phyloP scores from a whole-genome alignment of 2,329 filamentous ascomycete species.

The Colletotrichum sp. region DNA sequence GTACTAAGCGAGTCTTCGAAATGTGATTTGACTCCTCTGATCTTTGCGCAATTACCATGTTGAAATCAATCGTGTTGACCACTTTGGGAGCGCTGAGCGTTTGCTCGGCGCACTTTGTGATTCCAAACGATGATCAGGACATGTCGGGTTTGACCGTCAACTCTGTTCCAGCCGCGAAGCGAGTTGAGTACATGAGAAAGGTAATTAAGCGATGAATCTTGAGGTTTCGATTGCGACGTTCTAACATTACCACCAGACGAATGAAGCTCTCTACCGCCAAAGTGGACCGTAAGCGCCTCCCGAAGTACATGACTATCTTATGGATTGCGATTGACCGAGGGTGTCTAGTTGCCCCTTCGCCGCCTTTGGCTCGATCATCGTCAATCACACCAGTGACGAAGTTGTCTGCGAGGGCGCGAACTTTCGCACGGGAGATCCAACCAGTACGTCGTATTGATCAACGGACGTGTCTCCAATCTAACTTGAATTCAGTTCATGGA shows the following conservation, averaged over 20 bases:
- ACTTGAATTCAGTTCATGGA: neutral
- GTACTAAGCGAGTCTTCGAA: neutral
- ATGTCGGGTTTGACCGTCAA: constrained; percentile 14
- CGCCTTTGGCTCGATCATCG: constrained; percentile 59
- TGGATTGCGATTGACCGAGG: neutral
- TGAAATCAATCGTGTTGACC: neutral
- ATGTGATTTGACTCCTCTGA: neutral
- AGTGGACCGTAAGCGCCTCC: constrained; percentile 1
- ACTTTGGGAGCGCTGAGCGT: neutral
- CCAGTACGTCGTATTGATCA: neutral
- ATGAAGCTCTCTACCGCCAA: constrained; percentile 4
- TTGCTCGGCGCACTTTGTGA: neutral
- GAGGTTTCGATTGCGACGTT: rapidly evolving
- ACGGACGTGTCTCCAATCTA: neutral
- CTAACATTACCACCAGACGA: neutral
- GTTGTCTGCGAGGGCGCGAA: constrained; percentile 11
- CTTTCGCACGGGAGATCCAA: constrained; percentile 14
- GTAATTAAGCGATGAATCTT: neutral
- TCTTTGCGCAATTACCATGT: neutral
- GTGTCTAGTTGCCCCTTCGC: constrained; percentile 49
- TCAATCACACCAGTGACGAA: constrained; percentile 57
- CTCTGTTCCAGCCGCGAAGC: neutral
- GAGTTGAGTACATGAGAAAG: constrained; percentile 12
- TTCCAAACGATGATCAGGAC: constrained; percentile 15
- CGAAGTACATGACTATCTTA: neutral